Conservation (phyloP, 345 rosid species). For the Zanthoxylum bungeanum region DNA sequence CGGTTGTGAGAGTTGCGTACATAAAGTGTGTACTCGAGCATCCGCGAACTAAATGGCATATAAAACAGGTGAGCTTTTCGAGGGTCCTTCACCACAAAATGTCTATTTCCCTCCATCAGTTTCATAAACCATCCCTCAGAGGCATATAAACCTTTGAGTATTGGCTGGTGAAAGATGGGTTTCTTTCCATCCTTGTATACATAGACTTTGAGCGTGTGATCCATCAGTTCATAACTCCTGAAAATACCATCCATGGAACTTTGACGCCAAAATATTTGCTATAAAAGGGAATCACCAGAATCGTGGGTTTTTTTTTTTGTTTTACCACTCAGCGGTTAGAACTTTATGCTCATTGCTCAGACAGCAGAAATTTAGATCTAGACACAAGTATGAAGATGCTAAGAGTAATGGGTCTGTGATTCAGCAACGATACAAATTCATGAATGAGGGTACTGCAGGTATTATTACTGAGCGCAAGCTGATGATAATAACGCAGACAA, state of each 20-base stretch:
- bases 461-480: neutral
- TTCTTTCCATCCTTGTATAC: constrained; percentile 80
- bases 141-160: constrained; percentile 93
- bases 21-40: constrained; percentile 81
- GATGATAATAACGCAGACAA: neutral
- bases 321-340: neutral
- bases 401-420: neutral
- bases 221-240: constrained; percentile 99
- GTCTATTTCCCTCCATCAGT: constrained; percentile 80
- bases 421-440: neutral
- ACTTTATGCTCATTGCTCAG: neutral
- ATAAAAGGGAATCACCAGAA: neutral
- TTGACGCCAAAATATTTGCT: constrained; percentile 12
- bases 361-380: neutral
- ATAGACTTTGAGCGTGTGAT: constrained; percentile 67
- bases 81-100: constrained; percentile 71
- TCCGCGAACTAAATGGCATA: constrained; percentile 94
- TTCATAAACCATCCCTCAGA: constrained; percentile 99
- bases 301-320: neutral
- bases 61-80: constrained; percentile 81
- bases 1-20: constrained; percentile 90
- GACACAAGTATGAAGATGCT: neutral
- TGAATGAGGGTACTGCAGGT: neutral
- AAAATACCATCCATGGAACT: constrained; percentile 23
- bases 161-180: constrained; percentile 83